phyloP scores from a whole-genome alignment of 129 eudicot species.

The Logfia minima region DNA sequence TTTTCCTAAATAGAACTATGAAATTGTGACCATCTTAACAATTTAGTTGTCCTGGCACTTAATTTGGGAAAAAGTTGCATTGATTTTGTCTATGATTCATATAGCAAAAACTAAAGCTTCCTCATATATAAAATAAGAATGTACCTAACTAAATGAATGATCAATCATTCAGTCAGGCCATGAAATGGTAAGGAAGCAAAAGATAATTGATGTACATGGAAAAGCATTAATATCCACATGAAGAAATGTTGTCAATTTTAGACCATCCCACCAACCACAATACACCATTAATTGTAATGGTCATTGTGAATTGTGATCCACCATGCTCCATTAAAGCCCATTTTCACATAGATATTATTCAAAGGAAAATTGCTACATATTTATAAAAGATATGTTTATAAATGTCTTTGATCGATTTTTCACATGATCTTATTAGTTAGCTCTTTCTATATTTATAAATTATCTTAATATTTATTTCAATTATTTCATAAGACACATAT shows the following conservation, averaged over 20 bases:
- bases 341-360: conserved; percentile 2
- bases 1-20: not conserved
- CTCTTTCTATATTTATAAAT: no score
- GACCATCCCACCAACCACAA: conserved; percentile 26
- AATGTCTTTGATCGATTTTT: no score
- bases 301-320: conserved; percentile 24
- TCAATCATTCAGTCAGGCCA: not conserved
- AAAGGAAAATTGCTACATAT: no score
- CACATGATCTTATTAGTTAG: no score
- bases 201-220: not conserved
- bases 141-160: not conserved
- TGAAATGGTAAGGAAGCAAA: not conserved
- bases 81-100: no score
- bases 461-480: no score
- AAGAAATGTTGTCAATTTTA: conserved; percentile 22
- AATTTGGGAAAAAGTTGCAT: no score
- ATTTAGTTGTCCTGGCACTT: not conserved
- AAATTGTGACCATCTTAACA: not conserved
- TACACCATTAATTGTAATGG: conserved; percentile 7
- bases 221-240: conserved; percentile 37
- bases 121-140: not conserved
- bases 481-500: no score
- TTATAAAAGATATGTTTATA: no score
- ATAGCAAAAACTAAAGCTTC: not conserved
- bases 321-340: conserved; percentile 28